These are phyloP conservation scores for Moricandia moricandioides DNA, from an alignment of 345 rosid species.

Conservation along the genomic window DNA sequence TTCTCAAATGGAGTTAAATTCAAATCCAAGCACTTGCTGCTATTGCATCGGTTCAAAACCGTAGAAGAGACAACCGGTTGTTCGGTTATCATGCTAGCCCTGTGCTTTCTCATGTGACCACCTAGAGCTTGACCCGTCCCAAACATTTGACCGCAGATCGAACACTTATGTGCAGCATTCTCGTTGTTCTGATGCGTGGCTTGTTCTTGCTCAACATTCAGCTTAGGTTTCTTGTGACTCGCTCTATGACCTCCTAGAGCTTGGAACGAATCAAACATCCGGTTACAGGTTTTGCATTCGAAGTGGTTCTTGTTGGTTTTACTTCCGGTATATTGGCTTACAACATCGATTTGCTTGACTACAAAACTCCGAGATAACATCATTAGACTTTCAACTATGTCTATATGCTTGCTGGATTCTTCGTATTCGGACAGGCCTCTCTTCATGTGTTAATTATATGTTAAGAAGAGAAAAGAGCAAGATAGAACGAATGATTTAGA, in stretches of 20 bases:
- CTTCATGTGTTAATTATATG: conserved; percentile 35
- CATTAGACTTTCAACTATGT: conserved; percentile 43
- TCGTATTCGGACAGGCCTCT: conserved; percentile 37
- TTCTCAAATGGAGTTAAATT: conserved; percentile 74
- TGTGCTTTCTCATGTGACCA: conserved; percentile 73
- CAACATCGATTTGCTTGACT: conserved; percentile 27
- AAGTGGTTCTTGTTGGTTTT: conserved; percentile 23
- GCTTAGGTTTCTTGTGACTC: conserved; percentile 59
- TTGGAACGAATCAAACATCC: conserved; percentile 60
- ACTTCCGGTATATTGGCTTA: conserved; percentile 7
- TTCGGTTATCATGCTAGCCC: conserved; percentile 2
- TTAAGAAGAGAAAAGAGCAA: conserved; percentile 9
- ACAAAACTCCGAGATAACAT: conserved; percentile 40
- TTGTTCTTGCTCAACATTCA: conserved; percentile 28
- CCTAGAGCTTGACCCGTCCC: conserved; percentile 68
- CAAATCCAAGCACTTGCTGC: conserved; percentile 53
- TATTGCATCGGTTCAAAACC: conserved; percentile 43
- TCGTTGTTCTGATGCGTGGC: conserved; percentile 10
- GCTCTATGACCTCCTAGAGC: conserved; percentile 78
- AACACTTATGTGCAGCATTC: conserved; percentile 48
- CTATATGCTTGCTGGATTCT: conserved; percentile 36
- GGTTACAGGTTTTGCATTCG: conserved; percentile 70
- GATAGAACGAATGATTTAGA: neutral
- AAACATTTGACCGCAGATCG: conserved; percentile 53
- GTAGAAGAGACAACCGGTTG: neutral